Evolutionary conservation across 345 rosid species (phyloP).

Genomic region (Gossypium rotundifolium): DNA sequence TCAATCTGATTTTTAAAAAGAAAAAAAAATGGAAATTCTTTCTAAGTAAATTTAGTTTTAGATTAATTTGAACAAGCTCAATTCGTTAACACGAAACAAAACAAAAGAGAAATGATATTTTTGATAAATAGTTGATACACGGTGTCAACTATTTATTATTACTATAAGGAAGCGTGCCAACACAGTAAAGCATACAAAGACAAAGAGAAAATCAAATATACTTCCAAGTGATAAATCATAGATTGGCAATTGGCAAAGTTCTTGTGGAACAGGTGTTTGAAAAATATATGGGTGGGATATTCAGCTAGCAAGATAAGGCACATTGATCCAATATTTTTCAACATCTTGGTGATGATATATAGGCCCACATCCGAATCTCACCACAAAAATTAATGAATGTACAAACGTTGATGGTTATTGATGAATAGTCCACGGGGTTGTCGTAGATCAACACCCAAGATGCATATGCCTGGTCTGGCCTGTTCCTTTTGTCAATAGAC

Average conservation of each 20-base stretch:
- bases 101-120: background rate
- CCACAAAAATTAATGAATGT: background rate
- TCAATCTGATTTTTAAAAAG: background rate
- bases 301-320: background rate
- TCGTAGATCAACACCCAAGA: background rate
- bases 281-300: background rate
- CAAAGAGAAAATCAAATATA: background rate
- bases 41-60: background rate
- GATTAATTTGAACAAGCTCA: background rate
- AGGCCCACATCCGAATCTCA: background rate
- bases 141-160: background rate
- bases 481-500: background rate
- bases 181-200: background rate
- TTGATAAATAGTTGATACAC: background rate
- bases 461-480: background rate
- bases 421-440: too few species aligned
- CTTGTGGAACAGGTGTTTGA: background rate
- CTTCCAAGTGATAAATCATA: background rate
- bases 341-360: background rate
- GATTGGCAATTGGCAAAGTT: background rate
- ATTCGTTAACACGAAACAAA: background rate
- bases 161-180: background rate
- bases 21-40: background rate
- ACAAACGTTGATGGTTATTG: too few species aligned
- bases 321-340: background rate